Evolutionary conservation across 495 filamentous ascomycete species (phyloP), one percentile per base, ranked within the genome.

Genomic region (Podospora pseudopauciseta): DNA sequence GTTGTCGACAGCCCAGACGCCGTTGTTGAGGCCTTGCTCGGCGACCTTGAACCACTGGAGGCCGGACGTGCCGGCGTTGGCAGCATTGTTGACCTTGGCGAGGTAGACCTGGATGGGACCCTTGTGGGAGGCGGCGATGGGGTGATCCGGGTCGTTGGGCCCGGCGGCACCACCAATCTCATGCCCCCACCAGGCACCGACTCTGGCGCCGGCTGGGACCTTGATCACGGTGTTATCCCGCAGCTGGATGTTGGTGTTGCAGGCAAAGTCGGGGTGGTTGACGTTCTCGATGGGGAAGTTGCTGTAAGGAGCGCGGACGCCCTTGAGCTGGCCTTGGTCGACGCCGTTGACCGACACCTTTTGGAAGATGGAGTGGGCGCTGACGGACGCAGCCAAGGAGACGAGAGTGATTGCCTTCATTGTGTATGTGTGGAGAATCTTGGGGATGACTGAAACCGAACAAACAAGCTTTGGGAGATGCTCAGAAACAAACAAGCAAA

Each of bases 141-240:
- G 84, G 69, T 86, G 74, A 67, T 86, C 84, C 20, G 75, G 62
- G 69, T 85, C 82, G 61, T 80, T 80, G 27, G 80, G 72, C 7
- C 74, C 67, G 30, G 81, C 72, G 0, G 80, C 74, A 15, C 83
- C 82, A 18, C 79, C 82, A 30, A 85, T 80, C 23, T 83, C 82
- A 67, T 85, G 83, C 18, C 79, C 77, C 81, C 83, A 86, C 80
- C 79, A 81, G 0, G 84, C 80, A 60, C 84, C 79, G 44, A 83
- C 74, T 65, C 78, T 75, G 62, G 82, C 76, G 44, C 81, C 80
- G 18, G 80, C 82, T 16, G 81, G 80, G 19, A 85, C 71, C 63
- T 77, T 74, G 70, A 85, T 81, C 70, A 85, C 76, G 53, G 73
- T 81, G 74, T 69, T 76, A 20, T 82, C 75, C 27, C 72, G 77